Percentiles rank a stretch among this genome's conserved stretches.
Evolutionary conservation across 768 basidiomycete genomes (phyloP).

Genomic region (Kwoniella pini): DNA sequence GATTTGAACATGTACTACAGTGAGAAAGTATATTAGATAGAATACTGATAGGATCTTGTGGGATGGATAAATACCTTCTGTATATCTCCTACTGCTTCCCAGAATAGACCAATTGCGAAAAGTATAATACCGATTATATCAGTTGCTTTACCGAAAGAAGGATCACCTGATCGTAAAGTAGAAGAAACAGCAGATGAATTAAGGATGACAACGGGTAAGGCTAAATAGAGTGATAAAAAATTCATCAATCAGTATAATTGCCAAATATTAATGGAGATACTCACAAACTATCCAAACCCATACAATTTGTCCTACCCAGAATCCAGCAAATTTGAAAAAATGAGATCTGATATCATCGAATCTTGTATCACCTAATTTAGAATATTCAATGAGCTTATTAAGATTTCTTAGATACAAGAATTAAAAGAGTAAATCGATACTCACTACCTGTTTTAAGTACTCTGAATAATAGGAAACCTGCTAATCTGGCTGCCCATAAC

Average conservation of each 20-base stretch:
- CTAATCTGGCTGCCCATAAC: slow-evolving; percentile 66
- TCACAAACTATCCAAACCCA: slow-evolving; percentile 59
- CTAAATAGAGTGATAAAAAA: no score
- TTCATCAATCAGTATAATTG: not conserved
- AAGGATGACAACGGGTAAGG: slow-evolving; percentile 65
- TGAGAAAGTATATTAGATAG: not conserved
- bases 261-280: no score
- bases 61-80: slow-evolving; percentile 57
- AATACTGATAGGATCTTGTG: not conserved
- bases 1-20: slow-evolving; percentile 62
- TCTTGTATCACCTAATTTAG: slow-evolving; percentile 59
- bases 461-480: slow-evolving; percentile 70
- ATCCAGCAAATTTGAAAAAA: slow-evolving; percentile 67
- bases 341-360: slow-evolving; percentile 69
- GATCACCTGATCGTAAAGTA: slow-evolving; percentile 56
- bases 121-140: slow-evolving; percentile 68
- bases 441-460: slow-evolving; percentile 66
- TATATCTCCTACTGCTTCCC: slow-evolving; percentile 63
- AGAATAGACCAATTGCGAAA: slow-evolving; percentile 63
- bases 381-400: not conserved
- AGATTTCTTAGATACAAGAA: not conserved
- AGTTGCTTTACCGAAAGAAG: slow-evolving; percentile 62
- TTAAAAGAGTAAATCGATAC: not conserved
- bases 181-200: slow-evolving; percentile 70
- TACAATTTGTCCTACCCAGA: slow-evolving; percentile 66